Evolutionary conservation across 2,329 filamentous ascomycete species (phyloP).

Genomic region (Elsinoe necatrix): DNA sequence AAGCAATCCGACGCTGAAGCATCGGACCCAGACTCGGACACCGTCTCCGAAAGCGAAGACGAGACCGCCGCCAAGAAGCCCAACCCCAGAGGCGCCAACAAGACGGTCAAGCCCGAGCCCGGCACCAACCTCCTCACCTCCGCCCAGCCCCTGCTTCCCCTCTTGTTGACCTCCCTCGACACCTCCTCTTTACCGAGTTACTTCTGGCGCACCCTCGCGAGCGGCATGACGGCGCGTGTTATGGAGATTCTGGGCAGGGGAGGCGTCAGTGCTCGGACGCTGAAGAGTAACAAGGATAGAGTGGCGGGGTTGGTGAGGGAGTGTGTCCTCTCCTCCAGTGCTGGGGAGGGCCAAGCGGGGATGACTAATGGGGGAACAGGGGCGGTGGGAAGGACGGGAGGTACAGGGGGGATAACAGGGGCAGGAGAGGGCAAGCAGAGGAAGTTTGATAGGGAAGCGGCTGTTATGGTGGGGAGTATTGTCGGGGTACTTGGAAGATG

Average conservation of each 20-base stretch:
- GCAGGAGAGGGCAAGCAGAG: too few species aligned
- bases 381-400: slow-evolving; percentile 29
- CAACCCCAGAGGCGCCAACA: slow-evolving; percentile 52
- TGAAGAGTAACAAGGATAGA: slow-evolving; percentile 64
- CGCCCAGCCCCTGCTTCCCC: slow-evolving; percentile 33
- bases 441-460: slow-evolving; percentile 81
- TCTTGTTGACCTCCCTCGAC: slow-evolving; percentile 66
- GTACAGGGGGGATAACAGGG: neutral
- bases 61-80: slow-evolving; percentile 29
- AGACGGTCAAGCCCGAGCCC: neutral
- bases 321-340: slow-evolving; percentile 71
- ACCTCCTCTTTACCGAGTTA: slow-evolving; percentile 80
- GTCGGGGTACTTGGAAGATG: slow-evolving; percentile 43
- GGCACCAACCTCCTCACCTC: neutral
- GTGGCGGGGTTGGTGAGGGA: slow-evolving; percentile 72
- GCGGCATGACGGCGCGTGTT: slow-evolving; percentile 64
- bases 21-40: slow-evolving; percentile 26
- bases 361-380: too few species aligned
- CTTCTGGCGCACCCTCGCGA: slow-evolving; percentile 86
- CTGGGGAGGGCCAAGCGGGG: slow-evolving; percentile 35
- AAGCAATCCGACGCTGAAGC: slow-evolving; percentile 7
- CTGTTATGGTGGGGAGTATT: slow-evolving; percentile 87
- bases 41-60: slow-evolving; percentile 20
- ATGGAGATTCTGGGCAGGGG: slow-evolving; percentile 77
- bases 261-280: slow-evolving; percentile 71